Conservation (phyloP, 1,284 basidiomycete genomes). For the Ustilago nuda region DNA sequence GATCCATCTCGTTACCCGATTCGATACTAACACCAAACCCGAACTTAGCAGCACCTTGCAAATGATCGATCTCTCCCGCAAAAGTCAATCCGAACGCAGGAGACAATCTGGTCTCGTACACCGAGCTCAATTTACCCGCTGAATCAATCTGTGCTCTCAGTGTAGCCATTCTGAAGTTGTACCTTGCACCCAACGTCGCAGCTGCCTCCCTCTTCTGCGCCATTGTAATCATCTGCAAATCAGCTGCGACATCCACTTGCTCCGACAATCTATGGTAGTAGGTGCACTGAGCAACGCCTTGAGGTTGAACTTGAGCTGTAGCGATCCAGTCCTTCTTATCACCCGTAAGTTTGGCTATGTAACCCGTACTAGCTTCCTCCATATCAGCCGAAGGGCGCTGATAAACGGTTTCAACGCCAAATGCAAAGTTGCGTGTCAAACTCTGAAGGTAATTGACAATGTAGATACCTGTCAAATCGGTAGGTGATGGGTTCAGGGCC, state of each 20-base stretch:
- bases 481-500: constrained; percentile 89
- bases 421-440: constrained; percentile 87
- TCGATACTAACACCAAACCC: constrained; percentile 98
- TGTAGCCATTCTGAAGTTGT: constrained; percentile 91
- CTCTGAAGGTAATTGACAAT: constrained; percentile 94
- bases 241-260: constrained; percentile 98
- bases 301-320: constrained; percentile 85
- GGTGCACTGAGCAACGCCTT: constrained; percentile 87
- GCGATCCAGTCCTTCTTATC: constrained; percentile 75
- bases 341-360: constrained; percentile 80
- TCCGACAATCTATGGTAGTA: constrained; percentile 97
- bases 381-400: constrained; percentile 76
- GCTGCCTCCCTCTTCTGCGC: constrained; percentile 84
- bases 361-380: constrained; percentile 81
- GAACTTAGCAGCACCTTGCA: constrained; percentile 89
- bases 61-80: constrained; percentile 97
- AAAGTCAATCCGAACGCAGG: constrained; percentile 95
- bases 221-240: constrained; percentile 80
- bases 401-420: constrained; percentile 90
- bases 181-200: constrained; percentile 93
- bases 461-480: constrained; percentile 90
- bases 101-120: constrained; percentile 94
- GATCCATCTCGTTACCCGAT: constrained; percentile 68
- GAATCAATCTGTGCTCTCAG: constrained; percentile 64
- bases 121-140: constrained; percentile 83